Base-by-base conservation (phyloP, 106 monocot genomes). In the Amphibolis antarctica region DNA sequence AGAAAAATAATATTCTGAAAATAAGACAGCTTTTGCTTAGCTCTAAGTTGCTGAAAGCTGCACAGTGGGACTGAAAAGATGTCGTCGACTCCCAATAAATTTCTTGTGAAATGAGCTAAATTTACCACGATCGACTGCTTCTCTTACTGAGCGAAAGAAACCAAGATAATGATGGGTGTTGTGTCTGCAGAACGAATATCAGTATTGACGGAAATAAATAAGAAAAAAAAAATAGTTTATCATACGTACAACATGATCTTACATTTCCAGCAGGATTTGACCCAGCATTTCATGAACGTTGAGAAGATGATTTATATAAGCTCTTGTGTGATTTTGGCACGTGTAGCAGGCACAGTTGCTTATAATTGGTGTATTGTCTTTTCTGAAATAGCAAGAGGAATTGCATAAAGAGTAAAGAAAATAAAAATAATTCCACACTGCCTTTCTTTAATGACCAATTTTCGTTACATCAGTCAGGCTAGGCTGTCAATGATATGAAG, bases 211-310 rank as follows among this genome's bases (percentile, higher is more conserved):
- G n/a, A 49, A 49, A 49, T 18, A 20, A 1, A 60, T 3, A 13
- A 24, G 13, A 26, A 9, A 4, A 1, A 22, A 55, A 55, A 12
- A 55, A 22, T 24, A 22, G 54, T 55, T 24, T 22, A 19, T 22
- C 1, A 7, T 31, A 27, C 28, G 36, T 27, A 43, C 17, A 42
- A 36, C 4, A 12, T 27, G 47, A 10, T 1, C 26, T 72, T 79
- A 96, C 96, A 96, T 86, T 71, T 96, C 96, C 12, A 96, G 74
- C 53, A 96, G 69, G 64, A 81, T 96, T 48, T 96, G 96, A 65
- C 82, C 86, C 57, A 96, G 50, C 96, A 96, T 96, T 69, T 96
- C 90, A 78, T 96, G 90, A 36, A 82, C 86, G 62, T 90, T 98
- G 11, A 98, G 78, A 55, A 98, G 80, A 67, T 98, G 96, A 74